These are phyloP conservation scores for Fusarium napiforme DNA, from an alignment of 2,329 filamentous ascomycete species.

Conservation along the genomic window DNA sequence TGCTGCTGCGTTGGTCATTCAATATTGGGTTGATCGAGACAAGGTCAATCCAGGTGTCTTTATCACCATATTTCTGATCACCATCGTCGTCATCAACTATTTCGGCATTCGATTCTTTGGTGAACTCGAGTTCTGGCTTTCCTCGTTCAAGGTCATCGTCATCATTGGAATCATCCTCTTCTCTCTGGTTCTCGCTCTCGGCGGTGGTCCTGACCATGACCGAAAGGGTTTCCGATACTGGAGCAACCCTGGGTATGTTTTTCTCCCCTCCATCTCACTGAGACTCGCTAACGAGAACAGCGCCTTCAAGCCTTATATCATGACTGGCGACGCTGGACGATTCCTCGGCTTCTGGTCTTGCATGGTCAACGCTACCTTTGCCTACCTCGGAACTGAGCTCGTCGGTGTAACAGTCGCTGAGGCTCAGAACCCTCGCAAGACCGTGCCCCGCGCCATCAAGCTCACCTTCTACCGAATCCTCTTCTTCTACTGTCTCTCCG, in stretches of 20 bases:
- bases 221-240: slow-evolving; percentile 74
- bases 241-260: slow-evolving; percentile 61
- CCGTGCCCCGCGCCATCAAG: slow-evolving; percentile 80
- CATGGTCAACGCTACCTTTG: slow-evolving; percentile 81
- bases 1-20: slow-evolving; percentile 80
- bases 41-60: slow-evolving; percentile 81
- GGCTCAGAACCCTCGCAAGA: slow-evolving; percentile 81
- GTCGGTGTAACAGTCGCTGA: slow-evolving; percentile 83
- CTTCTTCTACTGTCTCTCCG: slow-evolving; percentile 80
- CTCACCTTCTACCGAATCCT: slow-evolving; percentile 85
- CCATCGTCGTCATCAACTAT: slow-evolving; percentile 75
- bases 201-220: slow-evolving; percentile 72
- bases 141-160: slow-evolving; percentile 75
- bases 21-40: slow-evolving; percentile 76
- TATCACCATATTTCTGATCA: slow-evolving; percentile 76
- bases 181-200: slow-evolving; percentile 70
- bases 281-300: slow-evolving; percentile 45
- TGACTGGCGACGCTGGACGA: slow-evolving; percentile 52
- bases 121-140: slow-evolving; percentile 71
- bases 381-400: slow-evolving; percentile 80
- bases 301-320: slow-evolving; percentile 49
- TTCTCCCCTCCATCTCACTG: not conserved
- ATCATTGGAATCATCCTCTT: slow-evolving; percentile 74
- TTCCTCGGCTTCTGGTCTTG: slow-evolving; percentile 76
- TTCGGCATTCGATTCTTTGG: slow-evolving; percentile 75